Percentiles rank a stretch among this genome's conserved stretches.
These are phyloP conservation scores for Maudiozyma humilis DNA, from an alignment of 1,139 yeast species.

Conservation along the genomic window DNA sequence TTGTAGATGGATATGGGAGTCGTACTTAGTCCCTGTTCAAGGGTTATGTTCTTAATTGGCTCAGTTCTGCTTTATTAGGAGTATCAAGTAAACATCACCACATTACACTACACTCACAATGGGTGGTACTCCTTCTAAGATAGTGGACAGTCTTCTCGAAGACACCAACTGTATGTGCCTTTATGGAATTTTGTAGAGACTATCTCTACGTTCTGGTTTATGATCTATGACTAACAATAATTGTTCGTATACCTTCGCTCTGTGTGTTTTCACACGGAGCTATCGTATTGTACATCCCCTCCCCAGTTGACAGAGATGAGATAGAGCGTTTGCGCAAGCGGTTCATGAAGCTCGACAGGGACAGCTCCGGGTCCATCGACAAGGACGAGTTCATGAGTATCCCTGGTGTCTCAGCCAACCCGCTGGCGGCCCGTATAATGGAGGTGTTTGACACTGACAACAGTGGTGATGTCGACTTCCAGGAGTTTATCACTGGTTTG, in stretches of 20 bases:
- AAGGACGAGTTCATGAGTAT: constrained; percentile 82
- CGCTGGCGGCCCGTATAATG: constrained; percentile 80
- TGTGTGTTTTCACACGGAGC: no score
- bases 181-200: background rate
- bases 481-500: constrained; percentile 84
- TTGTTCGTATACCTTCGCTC: no score
- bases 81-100: no score
- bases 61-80: no score
- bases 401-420: constrained; percentile 88
- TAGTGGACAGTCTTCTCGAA: constrained; percentile 60
- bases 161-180: constrained; percentile 48
- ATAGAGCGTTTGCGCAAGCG: constrained; percentile 84
- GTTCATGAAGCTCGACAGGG: constrained; percentile 91
- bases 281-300: background rate
- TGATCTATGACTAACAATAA: background rate
- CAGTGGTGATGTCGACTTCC: constrained; percentile 89
- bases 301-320: constrained; percentile 63
- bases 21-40: no score
- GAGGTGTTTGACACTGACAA: constrained; percentile 93
- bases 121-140: constrained; percentile 64
- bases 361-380: constrained; percentile 87
- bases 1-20: no score
- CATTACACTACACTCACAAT: no score
- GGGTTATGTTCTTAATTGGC: no score
- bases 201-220: background rate